Percentiles rank a stretch among this genome's conserved stretches.
These are phyloP conservation scores for Ilex paraguariensis DNA, from an alignment of 305 asterid species.

Conservation along the genomic window DNA sequence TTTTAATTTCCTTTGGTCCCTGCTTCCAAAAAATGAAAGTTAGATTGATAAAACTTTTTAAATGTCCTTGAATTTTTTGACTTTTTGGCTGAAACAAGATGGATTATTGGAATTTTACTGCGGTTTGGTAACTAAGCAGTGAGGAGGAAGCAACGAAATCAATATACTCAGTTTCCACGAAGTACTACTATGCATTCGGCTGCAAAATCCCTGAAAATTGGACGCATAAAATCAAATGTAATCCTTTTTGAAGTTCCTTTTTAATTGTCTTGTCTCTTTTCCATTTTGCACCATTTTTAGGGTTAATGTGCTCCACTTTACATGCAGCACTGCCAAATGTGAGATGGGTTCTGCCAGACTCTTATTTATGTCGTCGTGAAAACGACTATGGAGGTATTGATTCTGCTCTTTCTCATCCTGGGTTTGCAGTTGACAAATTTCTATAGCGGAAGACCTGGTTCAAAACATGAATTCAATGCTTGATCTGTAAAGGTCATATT, in stretches of 20 bases:
- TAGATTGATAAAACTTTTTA: too few relatives aligned
- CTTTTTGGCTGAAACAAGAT: not conserved
- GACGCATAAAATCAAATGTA: conserved; percentile 32
- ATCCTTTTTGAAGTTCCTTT: not conserved
- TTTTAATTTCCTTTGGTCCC: too few relatives aligned
- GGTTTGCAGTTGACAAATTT: not conserved
- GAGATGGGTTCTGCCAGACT: conserved; percentile 43
- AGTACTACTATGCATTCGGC: conserved; percentile 48
- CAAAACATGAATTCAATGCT: not conserved
- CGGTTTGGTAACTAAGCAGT: conserved; percentile 19
- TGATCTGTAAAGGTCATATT: too few relatives aligned
- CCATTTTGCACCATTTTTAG: not conserved
- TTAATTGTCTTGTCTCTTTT: conserved; percentile 3
- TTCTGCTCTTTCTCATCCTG: conserved; percentile 7
- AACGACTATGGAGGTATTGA: conserved; percentile 37
- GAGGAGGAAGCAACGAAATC: conserved; percentile 44
- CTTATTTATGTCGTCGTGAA: conserved; percentile 28
- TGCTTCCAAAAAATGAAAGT: too few relatives aligned
- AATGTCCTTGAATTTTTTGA: not conserved
- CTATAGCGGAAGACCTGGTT: not conserved
- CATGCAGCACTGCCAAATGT: conserved; percentile 34
- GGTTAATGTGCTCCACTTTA: not conserved
- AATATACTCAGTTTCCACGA: conserved; percentile 47
- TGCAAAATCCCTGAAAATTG: conserved; percentile 26
- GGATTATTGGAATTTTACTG: not conserved